Evolutionary conservation across 202 grass and related monocot genomes (phyloP).

Genomic region (Setaria italica): DNA sequence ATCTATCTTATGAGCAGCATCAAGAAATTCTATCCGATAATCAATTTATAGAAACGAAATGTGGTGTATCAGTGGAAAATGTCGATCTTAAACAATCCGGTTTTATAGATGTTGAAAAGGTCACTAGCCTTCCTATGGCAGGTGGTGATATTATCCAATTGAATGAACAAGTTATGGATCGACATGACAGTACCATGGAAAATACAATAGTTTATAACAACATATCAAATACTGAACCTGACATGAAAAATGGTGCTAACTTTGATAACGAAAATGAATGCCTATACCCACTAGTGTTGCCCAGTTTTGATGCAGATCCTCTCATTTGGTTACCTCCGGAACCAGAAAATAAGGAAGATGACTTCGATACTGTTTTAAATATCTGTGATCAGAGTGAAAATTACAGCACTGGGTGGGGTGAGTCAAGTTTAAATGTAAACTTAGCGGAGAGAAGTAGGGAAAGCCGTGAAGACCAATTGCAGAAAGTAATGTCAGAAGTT

Average conservation of each 20-base stretch:
- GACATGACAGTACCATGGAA: slow-evolving; percentile 33
- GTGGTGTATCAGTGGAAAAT: slow-evolving; percentile 27
- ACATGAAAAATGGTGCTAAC: slow-evolving; percentile 24
- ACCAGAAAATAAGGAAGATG: slow-evolving; percentile 62
- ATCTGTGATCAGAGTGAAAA: slow-evolving; percentile 42
- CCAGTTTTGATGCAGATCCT: slow-evolving; percentile 63
- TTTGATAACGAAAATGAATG: slow-evolving; percentile 44
- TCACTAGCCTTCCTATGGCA: slow-evolving; percentile 49
- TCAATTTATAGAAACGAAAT: slow-evolving; percentile 24
- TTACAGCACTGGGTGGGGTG: slow-evolving; percentile 38
- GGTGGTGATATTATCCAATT: slow-evolving; percentile 47
- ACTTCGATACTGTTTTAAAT: slow-evolving; percentile 47
- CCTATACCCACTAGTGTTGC: slow-evolving; percentile 47
- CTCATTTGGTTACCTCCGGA: slow-evolving; percentile 68
- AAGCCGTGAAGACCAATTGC: slow-evolving; percentile 58
- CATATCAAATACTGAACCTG: slow-evolving; percentile 24
- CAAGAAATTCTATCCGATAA: slow-evolving; percentile 24
- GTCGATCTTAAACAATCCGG: slow-evolving; percentile 7
- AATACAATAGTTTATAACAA: slow-evolving; percentile 48
- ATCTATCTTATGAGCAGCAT: slow-evolving; percentile 24
- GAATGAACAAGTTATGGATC: slow-evolving; percentile 54
- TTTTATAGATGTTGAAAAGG: slow-evolving; percentile 39
- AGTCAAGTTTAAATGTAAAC: slow-evolving; percentile 38
- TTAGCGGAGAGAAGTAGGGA: slow-evolving; percentile 54
- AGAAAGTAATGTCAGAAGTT: slow-evolving; percentile 90